Percentiles rank a stretch among this genome's conserved stretches.
Conservation (phyloP, 108 stramenopile genomes). For the Stephanodiscus triporus region DNA sequence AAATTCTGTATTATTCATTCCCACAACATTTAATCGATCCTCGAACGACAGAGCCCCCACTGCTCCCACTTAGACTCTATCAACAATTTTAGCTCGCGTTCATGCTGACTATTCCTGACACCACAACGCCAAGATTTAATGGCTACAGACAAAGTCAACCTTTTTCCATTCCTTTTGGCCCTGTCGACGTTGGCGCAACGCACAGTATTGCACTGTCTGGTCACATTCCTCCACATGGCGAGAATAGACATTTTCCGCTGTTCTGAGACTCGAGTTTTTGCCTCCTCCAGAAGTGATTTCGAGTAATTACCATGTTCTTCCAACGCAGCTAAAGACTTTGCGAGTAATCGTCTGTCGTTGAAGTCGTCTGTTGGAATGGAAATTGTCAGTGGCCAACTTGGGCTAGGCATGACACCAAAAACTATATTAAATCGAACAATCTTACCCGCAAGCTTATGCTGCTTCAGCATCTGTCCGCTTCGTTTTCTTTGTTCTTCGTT, state of each 20-base stretch:
- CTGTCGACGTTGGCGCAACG: neutral
- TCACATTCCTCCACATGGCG: constrained; percentile 8
- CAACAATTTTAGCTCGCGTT: constrained; percentile 20
- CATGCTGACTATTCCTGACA: constrained; percentile 6
- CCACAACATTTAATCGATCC: no score
- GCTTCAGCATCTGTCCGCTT: constrained; percentile 11
- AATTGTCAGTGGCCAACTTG: neutral
- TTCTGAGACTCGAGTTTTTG: neutral
- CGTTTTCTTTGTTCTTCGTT: constrained; percentile 8
- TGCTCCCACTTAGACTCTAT: constrained; percentile 24
- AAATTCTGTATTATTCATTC: no score
- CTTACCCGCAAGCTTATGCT: constrained; percentile 28
- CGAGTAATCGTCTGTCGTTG: constrained; percentile 21
- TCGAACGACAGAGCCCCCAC: neutral
- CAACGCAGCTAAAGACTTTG: constrained; percentile 38
- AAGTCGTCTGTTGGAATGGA: constrained; percentile 22
- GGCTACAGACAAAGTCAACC: constrained; percentile 14
- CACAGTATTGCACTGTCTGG: neutral
- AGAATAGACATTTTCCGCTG: constrained; percentile 5
- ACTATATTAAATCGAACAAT: neutral
- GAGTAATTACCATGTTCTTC: constrained; percentile 22
- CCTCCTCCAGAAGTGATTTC: neutral
- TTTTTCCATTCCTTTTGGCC: constrained; percentile 1
- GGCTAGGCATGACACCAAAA: neutral
- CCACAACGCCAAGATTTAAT: constrained; percentile 27